A percentile compares a stretch with the other conserved stretches of the same genome.
These are phyloP conservation scores for Fennellomyces sp. DNA, from an alignment of 371 early-diverging fungal species.

Conservation along the genomic window DNA sequence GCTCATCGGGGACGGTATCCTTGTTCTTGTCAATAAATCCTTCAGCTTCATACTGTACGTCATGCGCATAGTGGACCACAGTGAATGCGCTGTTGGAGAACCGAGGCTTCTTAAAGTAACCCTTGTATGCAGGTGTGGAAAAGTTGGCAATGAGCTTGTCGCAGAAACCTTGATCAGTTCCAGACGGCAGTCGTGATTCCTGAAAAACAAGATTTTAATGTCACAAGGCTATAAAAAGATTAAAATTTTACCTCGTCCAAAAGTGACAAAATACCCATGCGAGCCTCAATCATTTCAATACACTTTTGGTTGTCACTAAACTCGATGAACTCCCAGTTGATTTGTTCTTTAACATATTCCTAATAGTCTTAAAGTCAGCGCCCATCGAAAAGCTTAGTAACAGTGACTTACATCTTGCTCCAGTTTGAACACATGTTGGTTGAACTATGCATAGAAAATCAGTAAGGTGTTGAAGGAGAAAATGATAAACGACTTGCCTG, in stretches of 20 bases:
- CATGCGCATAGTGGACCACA: conserved; percentile 91
- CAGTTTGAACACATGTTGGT: conserved; percentile 74
- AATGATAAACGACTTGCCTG: conserved; percentile 39
- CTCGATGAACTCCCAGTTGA: conserved; percentile 90
- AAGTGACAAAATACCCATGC: conserved; percentile 91
- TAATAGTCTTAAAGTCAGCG: conserved; percentile 1
- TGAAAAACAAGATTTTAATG: conserved; percentile 7
- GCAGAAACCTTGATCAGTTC: conserved; percentile 82
- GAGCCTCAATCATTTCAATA: conserved; percentile 98
- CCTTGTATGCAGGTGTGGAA: conserved; percentile 64
- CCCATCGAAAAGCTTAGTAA: neutral
- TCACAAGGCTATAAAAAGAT: neutral
- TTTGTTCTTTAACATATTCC: conserved; percentile 92
- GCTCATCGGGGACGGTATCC: conserved; percentile 97
- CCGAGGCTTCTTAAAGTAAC: conserved; percentile 90
- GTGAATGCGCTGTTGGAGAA: conserved; percentile 85
- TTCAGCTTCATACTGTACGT: conserved; percentile 89
- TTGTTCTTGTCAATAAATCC: conserved; percentile 99
- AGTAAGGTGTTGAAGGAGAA: neutral
- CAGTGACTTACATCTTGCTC: conserved; percentile 84
- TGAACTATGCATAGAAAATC: conserved; percentile 60
- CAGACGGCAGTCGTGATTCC: conserved; percentile 91
- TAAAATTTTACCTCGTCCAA: conserved; percentile 83
- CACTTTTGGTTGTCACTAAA: conserved; percentile 99
- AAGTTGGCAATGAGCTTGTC: conserved; percentile 86